These are phyloP conservation scores for Pleurostoma richardsiae DNA, from an alignment of 2,329 filamentous ascomycete genomes.

Conservation along the genomic window DNA sequence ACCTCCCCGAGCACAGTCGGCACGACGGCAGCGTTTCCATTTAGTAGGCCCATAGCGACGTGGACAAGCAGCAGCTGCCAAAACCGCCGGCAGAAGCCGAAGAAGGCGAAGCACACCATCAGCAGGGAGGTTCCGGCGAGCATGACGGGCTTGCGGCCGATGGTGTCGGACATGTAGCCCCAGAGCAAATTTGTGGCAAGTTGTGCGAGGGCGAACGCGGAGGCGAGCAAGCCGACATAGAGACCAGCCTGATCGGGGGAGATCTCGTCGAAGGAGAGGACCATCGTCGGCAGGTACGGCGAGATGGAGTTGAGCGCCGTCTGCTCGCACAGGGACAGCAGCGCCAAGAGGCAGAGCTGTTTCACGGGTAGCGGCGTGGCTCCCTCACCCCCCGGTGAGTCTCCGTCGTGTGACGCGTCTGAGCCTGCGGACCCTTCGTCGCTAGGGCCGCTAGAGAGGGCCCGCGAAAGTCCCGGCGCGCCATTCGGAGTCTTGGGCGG, in stretches of 20 bases:
- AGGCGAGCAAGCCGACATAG: conserved; percentile 87
- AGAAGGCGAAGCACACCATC: conserved; percentile 73
- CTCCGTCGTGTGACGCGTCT: conserved; percentile 24
- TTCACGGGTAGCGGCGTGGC: conserved; percentile 72
- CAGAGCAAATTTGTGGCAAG: conserved; percentile 89
- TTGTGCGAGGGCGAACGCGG: conserved; percentile 87
- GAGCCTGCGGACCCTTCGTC: conserved; percentile 11
- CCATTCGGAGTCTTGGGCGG: conserved; percentile 63
- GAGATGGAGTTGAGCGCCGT: conserved; percentile 95
- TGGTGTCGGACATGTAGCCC: conserved; percentile 76
- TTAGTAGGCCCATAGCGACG: conserved; percentile 84
- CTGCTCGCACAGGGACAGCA: conserved; percentile 90
- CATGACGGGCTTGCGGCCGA: conserved; percentile 79
- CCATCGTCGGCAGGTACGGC: conserved; percentile 93
- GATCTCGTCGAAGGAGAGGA: conserved; percentile 77
- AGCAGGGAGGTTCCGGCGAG: conserved; percentile 79
- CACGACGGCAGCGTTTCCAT: conserved; percentile 92
- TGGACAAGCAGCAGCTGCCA: conserved; percentile 86
- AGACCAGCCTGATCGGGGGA: conserved; percentile 67
- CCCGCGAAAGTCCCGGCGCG: conserved; percentile 30
- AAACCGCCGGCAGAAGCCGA: conserved; percentile 79
- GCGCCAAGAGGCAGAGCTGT: conserved; percentile 78
- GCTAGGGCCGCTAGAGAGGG: conserved; percentile 6
- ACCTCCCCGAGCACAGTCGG: conserved; percentile 93
- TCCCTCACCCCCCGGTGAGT: conserved; percentile 26